phyloP scores from a whole-genome alignment of 805 yeast species.

The Sugiyamaella qingdaonensis region DNA sequence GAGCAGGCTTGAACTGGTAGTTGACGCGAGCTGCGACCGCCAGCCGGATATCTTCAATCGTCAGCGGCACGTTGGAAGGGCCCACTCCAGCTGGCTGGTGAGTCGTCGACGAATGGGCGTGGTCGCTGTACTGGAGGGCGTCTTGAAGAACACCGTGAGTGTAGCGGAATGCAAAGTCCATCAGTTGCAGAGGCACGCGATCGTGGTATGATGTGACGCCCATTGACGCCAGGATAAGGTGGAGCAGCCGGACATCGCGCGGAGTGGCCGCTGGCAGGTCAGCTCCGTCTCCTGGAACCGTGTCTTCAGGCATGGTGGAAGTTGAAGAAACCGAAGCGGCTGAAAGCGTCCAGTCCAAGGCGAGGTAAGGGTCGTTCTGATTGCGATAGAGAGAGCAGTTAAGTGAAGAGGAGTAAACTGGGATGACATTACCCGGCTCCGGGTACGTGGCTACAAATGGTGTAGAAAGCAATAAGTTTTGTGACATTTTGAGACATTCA shows the following conservation, averaged over 20 bases:
- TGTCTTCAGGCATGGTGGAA: neutral
- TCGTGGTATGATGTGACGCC: slow-evolving; percentile 90
- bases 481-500: slow-evolving; percentile 1
- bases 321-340: neutral
- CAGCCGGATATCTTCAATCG: slow-evolving; percentile 85
- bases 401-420: no score
- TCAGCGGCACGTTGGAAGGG: slow-evolving; percentile 45
- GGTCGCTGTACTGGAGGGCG: slow-evolving; percentile 85
- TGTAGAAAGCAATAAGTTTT: neutral
- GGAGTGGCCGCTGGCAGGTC: slow-evolving; percentile 44
- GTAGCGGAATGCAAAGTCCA: slow-evolving; percentile 93
- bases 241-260: slow-evolving; percentile 85
- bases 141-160: slow-evolving; percentile 84
- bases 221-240: slow-evolving; percentile 87
- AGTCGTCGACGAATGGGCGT: slow-evolving; percentile 38
- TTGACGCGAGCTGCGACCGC: slow-evolving; percentile 94
- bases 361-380: no score
- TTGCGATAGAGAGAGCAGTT: no score
- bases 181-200: slow-evolving; percentile 89
- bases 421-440: neutral
- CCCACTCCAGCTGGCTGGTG: slow-evolving; percentile 37
- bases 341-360: neutral
- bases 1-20: slow-evolving; percentile 92
- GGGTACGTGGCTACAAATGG: neutral
- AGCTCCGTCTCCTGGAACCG: slow-evolving; percentile 7